Evolutionary conservation across 495 filamentous ascomycete genomes (phyloP).

Genomic region (Arthonia radiata): DNA sequence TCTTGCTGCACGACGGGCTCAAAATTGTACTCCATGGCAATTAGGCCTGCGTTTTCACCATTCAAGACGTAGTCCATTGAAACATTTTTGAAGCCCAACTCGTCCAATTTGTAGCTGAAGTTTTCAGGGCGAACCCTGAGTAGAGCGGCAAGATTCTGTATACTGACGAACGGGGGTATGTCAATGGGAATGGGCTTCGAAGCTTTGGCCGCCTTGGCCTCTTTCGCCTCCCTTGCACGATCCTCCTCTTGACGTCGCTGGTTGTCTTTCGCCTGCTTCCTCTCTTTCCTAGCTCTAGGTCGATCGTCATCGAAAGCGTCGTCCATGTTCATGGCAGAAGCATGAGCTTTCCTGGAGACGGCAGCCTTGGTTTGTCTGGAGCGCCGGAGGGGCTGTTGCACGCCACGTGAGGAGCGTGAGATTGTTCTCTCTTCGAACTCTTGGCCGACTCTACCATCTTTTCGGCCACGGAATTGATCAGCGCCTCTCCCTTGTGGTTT

Average conservation of each 20-base stretch:
- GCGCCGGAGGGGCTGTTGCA: too few species aligned
- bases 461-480: too few species aligned
- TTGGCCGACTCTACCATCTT: too few species aligned
- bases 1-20: constrained; percentile 57
- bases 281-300: too few species aligned
- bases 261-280: constrained; percentile 21
- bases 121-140: constrained; percentile 45
- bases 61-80: constrained; percentile 61
- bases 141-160: constrained; percentile 57
- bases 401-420: too few species aligned
- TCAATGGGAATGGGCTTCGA: constrained; percentile 36
- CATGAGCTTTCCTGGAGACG: too few species aligned
- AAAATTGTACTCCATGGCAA: constrained; percentile 81
- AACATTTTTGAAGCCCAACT: constrained; percentile 67
- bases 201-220: constrained; percentile 9
- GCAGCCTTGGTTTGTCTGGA: too few species aligned
- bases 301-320: too few species aligned
- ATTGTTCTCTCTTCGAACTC: too few species aligned
- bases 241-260: too few species aligned
- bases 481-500: too few species aligned
- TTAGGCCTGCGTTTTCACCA: constrained; percentile 67
- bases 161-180: constrained; percentile 75
- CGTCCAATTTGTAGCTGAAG: constrained; percentile 49
- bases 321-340: too few species aligned
- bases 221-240: constrained; percentile 19